phyloP scores from a whole-genome alignment of 1,139 yeast species.

The Suhomyces yuchorum region DNA sequence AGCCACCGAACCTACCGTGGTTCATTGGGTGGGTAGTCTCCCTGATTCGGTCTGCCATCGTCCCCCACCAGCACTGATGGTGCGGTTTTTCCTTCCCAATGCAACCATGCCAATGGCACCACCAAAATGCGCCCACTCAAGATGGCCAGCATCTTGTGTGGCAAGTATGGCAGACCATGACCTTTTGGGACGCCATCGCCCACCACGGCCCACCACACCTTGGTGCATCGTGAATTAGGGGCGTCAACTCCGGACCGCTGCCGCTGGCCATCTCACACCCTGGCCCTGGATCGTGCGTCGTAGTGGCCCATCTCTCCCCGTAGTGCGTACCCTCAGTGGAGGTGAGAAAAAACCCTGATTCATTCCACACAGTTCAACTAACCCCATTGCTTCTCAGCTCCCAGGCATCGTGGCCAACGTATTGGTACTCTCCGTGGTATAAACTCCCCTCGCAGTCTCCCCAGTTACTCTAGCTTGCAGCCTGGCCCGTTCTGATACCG shows the following conservation, averaged over 20 bases:
- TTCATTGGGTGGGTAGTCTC: too few species aligned
- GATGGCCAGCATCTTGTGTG: too few species aligned
- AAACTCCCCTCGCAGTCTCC: neutral
- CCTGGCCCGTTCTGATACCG: neutral
- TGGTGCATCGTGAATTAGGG: too few species aligned
- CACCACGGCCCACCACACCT: too few species aligned
- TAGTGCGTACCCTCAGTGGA: neutral
- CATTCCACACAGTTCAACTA: neutral
- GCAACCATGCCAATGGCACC: neutral
- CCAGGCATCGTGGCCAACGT: neutral
- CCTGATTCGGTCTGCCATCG: too few species aligned
- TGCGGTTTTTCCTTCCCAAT: neutral
- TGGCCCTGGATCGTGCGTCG: neutral
- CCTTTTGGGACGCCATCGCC: too few species aligned
- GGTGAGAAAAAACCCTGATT: constrained; percentile 1
- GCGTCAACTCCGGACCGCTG: too few species aligned
- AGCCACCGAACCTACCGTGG: too few species aligned
- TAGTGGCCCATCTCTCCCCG: neutral
- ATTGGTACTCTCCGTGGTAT: neutral
- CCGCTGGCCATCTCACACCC: too few species aligned
- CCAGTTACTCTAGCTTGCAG: neutral
- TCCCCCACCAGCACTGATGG: neutral
- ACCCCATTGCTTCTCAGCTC: neutral
- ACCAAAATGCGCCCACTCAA: neutral
- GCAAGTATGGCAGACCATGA: too few species aligned